Percentiles rank a stretch among this genome's conserved stretches.
Evolutionary conservation across 768 basidiomycete species (phyloP).

Genomic region (Phallus indusiatus): DNA sequence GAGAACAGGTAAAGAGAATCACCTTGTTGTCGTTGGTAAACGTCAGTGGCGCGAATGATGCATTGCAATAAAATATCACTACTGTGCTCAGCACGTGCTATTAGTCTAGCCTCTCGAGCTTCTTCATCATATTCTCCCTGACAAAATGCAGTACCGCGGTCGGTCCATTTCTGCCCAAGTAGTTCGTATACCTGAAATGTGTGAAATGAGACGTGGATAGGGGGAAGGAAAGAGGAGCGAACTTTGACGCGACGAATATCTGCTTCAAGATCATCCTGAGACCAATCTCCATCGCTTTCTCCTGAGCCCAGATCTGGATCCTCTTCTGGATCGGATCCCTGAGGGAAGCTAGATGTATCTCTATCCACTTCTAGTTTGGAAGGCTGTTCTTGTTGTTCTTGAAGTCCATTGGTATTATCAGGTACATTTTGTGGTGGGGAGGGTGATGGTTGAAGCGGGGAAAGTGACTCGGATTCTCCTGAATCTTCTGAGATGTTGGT

Average conservation of each 20-base stretch:
- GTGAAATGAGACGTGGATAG: background rate
- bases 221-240: background rate
- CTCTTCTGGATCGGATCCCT: slow-evolving; percentile 9
- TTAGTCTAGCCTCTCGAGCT: slow-evolving; percentile 66
- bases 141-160: slow-evolving; percentile 95
- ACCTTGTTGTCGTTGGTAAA: slow-evolving; percentile 86
- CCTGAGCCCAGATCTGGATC: slow-evolving; percentile 2
- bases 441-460: background rate
- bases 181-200: slow-evolving; percentile 89
- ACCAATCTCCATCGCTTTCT: slow-evolving; percentile 10
- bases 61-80: slow-evolving; percentile 67
- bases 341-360: background rate
- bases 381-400: background rate
- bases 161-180: slow-evolving; percentile 83
- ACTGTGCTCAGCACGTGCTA: slow-evolving; percentile 74
- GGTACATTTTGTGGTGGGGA: background rate
- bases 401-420: background rate
- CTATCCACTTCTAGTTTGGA: background rate
- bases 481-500: background rate
- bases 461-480: background rate
- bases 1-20: slow-evolving; percentile 18
- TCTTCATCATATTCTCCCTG: slow-evolving; percentile 80
- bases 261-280: slow-evolving; percentile 9
- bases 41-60: slow-evolving; percentile 73
- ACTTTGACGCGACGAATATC: slow-evolving; percentile 12